Evolutionary conservation across 2,329 filamentous ascomycete genomes (phyloP), one percentile per base, ranked within the genome.

Genomic region (Trichoderma koningiopsis): DNA sequence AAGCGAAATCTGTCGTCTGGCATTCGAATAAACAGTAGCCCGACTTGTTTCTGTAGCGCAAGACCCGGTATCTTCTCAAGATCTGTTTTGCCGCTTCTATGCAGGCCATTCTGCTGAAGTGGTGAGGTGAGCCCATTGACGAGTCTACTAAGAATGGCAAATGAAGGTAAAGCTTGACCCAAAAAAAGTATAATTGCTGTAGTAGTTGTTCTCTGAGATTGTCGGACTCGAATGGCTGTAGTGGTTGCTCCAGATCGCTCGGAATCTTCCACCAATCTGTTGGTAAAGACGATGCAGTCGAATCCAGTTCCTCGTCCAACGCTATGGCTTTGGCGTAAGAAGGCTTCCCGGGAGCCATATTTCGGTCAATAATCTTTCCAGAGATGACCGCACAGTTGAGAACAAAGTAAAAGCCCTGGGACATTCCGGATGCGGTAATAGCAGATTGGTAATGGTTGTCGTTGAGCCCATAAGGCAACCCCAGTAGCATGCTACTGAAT

Each of bases 1-100:
- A 82, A 49, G 83, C 78, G 69, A 84, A 83, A 71, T 84, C 83
- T 22, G 81, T 75, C 10, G 81, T 80, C 68, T 82, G 83, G 76
- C 82, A 83, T 69, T 84, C 81, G 73, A 82, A 83, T 0, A 82
- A 72, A 13, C 79, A 79, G 29, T 65, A 60, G 0, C 73, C 75
- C 6, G 43, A 58, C 11, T 70, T 47, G 72, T 74, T 64, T 68
- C 74, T 76, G 8, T 75, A 76, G 6, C 79, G 78, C 5, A 83
- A 75, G 0, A 77, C 70, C 29, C 80, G 77, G 70, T 81, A 70
- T 14, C 72, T 66, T 24, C 27, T 65, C 14, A 72, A 43, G 35
- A 73, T 19, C 29, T 70, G 53, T 16, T 71, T 68, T 4, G 71
- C 65, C 16, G 70, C 57, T 14, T 70, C 71, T 13, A 69, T 70